phyloP scores from a whole-genome alignment of 192 early-diverging fungal species.

The Jimgerdemannia lactiflua region DNA sequence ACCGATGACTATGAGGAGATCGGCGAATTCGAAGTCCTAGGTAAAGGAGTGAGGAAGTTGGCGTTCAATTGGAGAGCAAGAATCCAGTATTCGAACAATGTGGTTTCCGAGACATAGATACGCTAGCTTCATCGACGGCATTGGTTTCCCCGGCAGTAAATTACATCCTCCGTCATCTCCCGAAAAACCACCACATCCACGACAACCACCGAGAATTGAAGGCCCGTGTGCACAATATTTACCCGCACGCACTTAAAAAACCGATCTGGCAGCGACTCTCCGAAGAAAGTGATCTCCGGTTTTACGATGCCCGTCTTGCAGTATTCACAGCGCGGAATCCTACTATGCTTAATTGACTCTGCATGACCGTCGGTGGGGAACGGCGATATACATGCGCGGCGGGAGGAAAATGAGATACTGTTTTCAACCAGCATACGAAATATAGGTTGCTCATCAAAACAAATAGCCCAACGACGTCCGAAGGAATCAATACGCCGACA shows the following conservation, averaged over 20 bases:
- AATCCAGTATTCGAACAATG: neutral
- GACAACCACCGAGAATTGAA: too few species aligned
- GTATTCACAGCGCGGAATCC: slow-evolving; percentile 65
- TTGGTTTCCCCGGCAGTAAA: too few species aligned
- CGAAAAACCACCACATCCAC: too few species aligned
- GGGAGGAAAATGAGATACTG: too few species aligned
- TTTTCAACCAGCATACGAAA: neutral
- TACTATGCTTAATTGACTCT: slow-evolving; percentile 42
- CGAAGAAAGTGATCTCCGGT: slow-evolving; percentile 97
- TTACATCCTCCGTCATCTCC: too few species aligned
- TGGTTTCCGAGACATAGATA: too few species aligned
- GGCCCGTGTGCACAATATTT: slow-evolving; percentile 8
- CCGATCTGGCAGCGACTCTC: slow-evolving; percentile 80
- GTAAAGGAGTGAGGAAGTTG: neutral
- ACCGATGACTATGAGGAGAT: slow-evolving; percentile 92
- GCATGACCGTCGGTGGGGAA: neutral
- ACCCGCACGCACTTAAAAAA: slow-evolving; percentile 59
- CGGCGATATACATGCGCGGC: too few species aligned
- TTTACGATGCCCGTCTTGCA: slow-evolving; percentile 76
- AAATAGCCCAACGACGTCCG: too few species aligned
- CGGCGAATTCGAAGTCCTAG: slow-evolving; percentile 71
- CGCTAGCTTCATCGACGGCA: too few species aligned
- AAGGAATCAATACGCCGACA: too few species aligned
- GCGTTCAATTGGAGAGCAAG: neutral
- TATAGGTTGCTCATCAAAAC: neutral